These are phyloP conservation scores for Waltiozyma solani DNA, from an alignment of 1,139 yeast genomes.

Conservation along the genomic window DNA sequence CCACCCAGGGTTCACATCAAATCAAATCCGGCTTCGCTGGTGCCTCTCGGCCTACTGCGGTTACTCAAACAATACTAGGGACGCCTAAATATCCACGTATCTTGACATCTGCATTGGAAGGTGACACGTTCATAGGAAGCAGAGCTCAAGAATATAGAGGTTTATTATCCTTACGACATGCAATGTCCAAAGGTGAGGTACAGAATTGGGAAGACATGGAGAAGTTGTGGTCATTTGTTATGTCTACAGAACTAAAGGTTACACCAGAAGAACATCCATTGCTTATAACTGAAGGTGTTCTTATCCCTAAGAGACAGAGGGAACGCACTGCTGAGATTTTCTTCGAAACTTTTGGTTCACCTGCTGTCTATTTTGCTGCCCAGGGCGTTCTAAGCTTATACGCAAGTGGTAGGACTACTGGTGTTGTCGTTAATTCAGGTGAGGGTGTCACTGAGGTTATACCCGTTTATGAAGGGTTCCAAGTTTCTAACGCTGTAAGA, in stretches of 20 bases:
- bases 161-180: conserved; percentile 55
- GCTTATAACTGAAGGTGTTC: conserved; percentile 81
- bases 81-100: conserved; percentile 74
- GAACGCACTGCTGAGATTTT: conserved; percentile 66
- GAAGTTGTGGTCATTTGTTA: conserved; percentile 57
- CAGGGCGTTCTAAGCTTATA: conserved; percentile 83
- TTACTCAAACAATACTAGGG: conserved; percentile 50
- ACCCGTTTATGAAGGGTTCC: conserved; percentile 85
- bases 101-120: conserved; percentile 73
- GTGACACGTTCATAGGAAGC: conserved; percentile 60
- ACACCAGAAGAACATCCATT: conserved; percentile 69
- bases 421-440: conserved; percentile 81
- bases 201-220: conserved; percentile 85
- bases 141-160: conserved; percentile 73
- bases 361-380: conserved; percentile 72
- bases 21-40: conserved; percentile 93
- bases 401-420: conserved; percentile 87
- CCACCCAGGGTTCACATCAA: conserved; percentile 65
- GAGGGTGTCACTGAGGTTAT: conserved; percentile 88
- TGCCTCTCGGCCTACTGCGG: conserved; percentile 65
- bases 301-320: conserved; percentile 65
- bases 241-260: conserved; percentile 51
- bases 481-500: conserved; percentile 62
- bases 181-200: conserved; percentile 77
- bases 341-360: conserved; percentile 80